Base-by-base conservation (phyloP, 306 rosid genomes). In the Trifolium pratense region DNA sequence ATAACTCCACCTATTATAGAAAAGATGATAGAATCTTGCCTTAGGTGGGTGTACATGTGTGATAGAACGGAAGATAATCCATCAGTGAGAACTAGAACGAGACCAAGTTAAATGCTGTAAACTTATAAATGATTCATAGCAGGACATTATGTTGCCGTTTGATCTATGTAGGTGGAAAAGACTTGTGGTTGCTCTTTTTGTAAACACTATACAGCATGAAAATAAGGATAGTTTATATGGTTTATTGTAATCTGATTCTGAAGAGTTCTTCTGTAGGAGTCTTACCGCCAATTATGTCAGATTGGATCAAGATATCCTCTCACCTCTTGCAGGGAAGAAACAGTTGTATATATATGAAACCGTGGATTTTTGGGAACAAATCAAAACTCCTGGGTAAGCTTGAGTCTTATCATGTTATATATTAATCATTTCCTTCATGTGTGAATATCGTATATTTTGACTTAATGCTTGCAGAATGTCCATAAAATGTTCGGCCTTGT, bases 271-370 rank as follows among this genome's bases (percentile, higher is more conserved):
- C 29, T 23, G 34, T 85, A 94, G 99, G 95, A 91, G 61, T 58
- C 83, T 76, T 75, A 86, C 95, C 7, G 51, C 92, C 16, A 84
- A 84, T 85, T 94, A 81, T 74, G 97, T 91, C 76, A 86, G 99
- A 82, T 67, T 94, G 86, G 99, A 94, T 87, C 99, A 94, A 88
- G 97, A 94, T 81, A 94, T 94, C 75, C 87, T 94, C 73, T 84
- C 99, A 56, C 97, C 99, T 74, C 87, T 94, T 63, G 99, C 99
- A 0, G 99, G 99, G 74, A 94, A 94, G 90, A 88, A 91, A 64
- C 91, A 91, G 79, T 85, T 94, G 29, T 91, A 87, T 59, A 88
- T 96, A 14, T 86, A 94, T 61, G 97, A 94, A 84, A 88, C 91
- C 57, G 73, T 7, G 84, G 96, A 91, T 81, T 91, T 88, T 78